phyloP scores from a whole-genome alignment of 306 rosid genomes.

The Vicia villosa region DNA sequence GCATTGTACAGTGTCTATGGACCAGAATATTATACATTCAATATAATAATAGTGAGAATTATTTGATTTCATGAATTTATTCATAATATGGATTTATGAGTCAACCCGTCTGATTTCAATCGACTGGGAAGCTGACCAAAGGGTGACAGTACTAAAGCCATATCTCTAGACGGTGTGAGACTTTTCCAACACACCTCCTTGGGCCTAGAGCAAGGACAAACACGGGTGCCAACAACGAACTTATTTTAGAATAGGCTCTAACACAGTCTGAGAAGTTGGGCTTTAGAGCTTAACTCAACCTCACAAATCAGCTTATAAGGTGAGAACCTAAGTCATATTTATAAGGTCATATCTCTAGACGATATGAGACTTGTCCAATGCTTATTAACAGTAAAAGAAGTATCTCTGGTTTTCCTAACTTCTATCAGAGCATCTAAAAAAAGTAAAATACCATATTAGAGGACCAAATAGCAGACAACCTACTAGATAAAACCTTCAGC shows the following conservation, averaged over 20 bases:
- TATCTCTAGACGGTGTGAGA: background rate
- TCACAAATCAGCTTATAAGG: background rate
- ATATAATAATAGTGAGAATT: background rate
- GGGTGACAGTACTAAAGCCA: background rate
- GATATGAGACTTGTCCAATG: background rate
- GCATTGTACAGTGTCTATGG: background rate
- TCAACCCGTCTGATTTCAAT: background rate
- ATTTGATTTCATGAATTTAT: background rate
- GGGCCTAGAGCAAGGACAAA: background rate
- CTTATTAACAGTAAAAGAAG: conserved; percentile 18
- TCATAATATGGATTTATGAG: background rate
- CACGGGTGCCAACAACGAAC: background rate
- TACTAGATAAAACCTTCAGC: conserved; percentile 16
- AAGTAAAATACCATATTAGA: conserved; percentile 1
- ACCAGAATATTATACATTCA: background rate
- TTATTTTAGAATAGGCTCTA: background rate
- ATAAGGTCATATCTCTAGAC: too few species aligned
- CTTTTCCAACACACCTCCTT: background rate
- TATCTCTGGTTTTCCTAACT: conserved; percentile 22
- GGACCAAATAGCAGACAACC: conserved; percentile 12
- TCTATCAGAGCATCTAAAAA: background rate
- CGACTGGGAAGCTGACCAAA: background rate
- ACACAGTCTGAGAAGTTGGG: background rate
- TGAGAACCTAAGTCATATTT: background rate
- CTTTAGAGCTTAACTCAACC: background rate